Base-by-base conservation (phyloP, 768 basidiomycete genomes). In the Rhodotorula babjevae region DNA sequence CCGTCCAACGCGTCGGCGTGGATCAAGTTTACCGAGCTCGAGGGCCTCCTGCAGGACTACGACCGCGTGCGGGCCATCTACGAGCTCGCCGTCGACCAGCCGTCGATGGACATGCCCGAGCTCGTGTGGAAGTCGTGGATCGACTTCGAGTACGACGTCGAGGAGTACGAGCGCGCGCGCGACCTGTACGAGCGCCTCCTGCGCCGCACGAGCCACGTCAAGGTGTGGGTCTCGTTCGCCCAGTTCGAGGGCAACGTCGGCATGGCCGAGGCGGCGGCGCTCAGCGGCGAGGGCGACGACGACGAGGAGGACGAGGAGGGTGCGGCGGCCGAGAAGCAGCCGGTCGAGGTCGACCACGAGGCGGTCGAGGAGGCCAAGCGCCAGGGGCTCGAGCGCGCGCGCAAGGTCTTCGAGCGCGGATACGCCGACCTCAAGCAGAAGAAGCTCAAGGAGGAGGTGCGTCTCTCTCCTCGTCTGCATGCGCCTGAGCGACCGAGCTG, bases 221-320 rank as follows among this genome's bases (percentile, higher is more conserved):
- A 97, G 82, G 93, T 95, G 29, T 98, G 93, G 93, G 91, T 96
- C 67, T 88, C 93, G 65, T 98, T 89, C 81, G 95, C 95, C 0
- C 85, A 90, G 76, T 96, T 97, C 77, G 95, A 98, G 81, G 89
- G 87, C 11, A 79, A 79, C 55, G 78, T 76, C 15, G 78, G 78
- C 2, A 50, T 68, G 10, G 75, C 75, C n/a, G 73, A 72, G 49
- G 77, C 67, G 62, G 73, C 65, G 44, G 74, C 64, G 61, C 62
- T 66, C 44, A 65, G 67, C 18, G 83, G 89, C 31, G 87, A 85
- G 9, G 82, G 85, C 77, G 84, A 89, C 53, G 90, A 89, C 64
- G 89, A 88, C 21, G 89, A 89, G 14, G 90, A 90, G 21, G 88
- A 88, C 29, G 87, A 87, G 9, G 77, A 79, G 5, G 82, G 82